Base-by-base conservation (phyloP, 2,329 filamentous ascomycete genomes). In the Colletotrichum godetiae region DNA sequence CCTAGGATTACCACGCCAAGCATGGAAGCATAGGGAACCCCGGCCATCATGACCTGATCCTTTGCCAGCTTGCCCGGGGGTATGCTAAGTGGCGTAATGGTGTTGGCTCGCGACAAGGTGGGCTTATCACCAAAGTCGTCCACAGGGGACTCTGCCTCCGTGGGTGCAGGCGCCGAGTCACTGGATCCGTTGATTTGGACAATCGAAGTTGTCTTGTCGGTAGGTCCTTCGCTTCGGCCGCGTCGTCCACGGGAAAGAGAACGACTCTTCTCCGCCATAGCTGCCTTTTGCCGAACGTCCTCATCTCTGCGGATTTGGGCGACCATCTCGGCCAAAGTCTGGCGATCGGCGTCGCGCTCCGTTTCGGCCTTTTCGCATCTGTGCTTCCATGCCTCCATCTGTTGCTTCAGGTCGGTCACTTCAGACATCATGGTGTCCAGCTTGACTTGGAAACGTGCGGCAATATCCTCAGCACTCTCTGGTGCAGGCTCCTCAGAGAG, bases 311-410 rank as follows among this genome's bases (percentile, higher is more conserved):
- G 91, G 68, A 98, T 93, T 76, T 93, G 92, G 77, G 94, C 88
- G 13, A 98, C 92, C 94, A 98, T 97, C 80, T 98, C 94, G 1
- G 93, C 92, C 57, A 99, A 84, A 1, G 92, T 93, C 81, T 93
- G 92, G 67, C 93, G 91, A 67, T 92, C 91, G 55, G 90, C 87
- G 67, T 92, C 91, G 58, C 92, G 90, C 78, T 98, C 95, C 10
- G 89, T 85, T 80, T 98, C 96, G 4, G 95, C 95, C 72, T 86
- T 88, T 81, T 98, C 93, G 10, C 95, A 95, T 35, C 94, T 91
- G 68, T 90, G 86, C 78, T 92, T 92, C 85, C 94, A 98, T 7
- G 88, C 84, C 67, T 97, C 92, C 80, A 98, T 92, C 80, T 97
- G 93, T 74, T 92, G 88, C 82, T 92, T 94, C 86, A 98, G 91